These are phyloP conservation scores for Neurospora sublineolata DNA, from an alignment of 495 filamentous ascomycete genomes.

Conservation along the genomic window DNA sequence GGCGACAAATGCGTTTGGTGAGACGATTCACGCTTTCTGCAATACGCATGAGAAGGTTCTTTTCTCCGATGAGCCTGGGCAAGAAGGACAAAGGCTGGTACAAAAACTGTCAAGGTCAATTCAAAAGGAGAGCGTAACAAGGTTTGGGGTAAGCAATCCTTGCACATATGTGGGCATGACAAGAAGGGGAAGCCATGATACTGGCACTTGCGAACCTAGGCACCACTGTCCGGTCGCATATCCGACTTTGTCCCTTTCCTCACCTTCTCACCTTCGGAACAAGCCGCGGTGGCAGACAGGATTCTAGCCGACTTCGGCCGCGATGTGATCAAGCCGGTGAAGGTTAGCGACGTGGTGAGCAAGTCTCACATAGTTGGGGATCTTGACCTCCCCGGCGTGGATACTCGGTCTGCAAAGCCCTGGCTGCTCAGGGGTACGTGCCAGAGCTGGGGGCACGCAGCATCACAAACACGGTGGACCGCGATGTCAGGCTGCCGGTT, in stretches of 20 bases:
- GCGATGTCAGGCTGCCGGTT: background rate
- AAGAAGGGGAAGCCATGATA: background rate
- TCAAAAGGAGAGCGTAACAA: constrained; percentile 17
- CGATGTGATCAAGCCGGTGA: constrained; percentile 21
- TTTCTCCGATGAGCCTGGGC: constrained; percentile 4
- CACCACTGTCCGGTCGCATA: constrained; percentile 33
- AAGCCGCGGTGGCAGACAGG: constrained; percentile 36
- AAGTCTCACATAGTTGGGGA: constrained; percentile 20
- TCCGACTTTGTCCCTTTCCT: constrained; percentile 35
- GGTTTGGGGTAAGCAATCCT: constrained; percentile 5
- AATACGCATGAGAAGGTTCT: constrained; percentile 14
- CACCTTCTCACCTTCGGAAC: constrained; percentile 32
- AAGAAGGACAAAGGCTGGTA: constrained; percentile 7
- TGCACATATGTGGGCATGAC: no score
- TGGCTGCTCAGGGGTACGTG: constrained; percentile 27
- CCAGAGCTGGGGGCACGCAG: constrained; percentile 31
- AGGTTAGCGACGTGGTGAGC: constrained; percentile 11
- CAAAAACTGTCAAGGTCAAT: constrained; percentile 20
- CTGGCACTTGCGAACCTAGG: background rate
- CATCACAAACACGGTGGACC: constrained; percentile 6
- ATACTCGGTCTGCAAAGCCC: constrained; percentile 21
- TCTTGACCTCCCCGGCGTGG: constrained; percentile 23
- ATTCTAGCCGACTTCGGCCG: constrained; percentile 26
- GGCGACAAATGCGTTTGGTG: constrained; percentile 38
- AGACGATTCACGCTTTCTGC: constrained; percentile 28